phyloP scores from a whole-genome alignment of 768 basidiomycete species.

The Termitomyces sp. region DNA sequence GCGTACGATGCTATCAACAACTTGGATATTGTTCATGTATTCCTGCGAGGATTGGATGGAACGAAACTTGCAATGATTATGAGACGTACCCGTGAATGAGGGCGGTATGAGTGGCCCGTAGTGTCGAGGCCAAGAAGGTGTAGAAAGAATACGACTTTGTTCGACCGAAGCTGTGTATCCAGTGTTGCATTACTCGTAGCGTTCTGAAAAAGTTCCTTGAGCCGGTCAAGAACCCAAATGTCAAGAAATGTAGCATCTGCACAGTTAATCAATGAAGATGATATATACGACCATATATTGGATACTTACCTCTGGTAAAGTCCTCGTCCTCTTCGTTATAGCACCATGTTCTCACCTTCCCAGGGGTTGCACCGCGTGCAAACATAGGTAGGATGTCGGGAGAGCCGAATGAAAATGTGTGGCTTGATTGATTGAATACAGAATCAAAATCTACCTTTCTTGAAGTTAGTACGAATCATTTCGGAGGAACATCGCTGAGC shows the following conservation, averaged over 20 bases:
- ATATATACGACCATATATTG: background rate
- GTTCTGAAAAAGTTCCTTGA: constrained; percentile 59
- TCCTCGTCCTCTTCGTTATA: constrained; percentile 80
- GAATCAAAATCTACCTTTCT: constrained; percentile 76
- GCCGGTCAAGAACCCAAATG: constrained; percentile 72
- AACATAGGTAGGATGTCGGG: constrained; percentile 93
- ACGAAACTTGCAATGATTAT: background rate
- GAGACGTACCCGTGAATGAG: constrained; percentile 61
- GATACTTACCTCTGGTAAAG: constrained; percentile 69
- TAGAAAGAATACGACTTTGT: constrained; percentile 74
- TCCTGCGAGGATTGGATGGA: constrained; percentile 40
- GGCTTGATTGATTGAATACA: constrained; percentile 77
- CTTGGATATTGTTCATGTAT: constrained; percentile 81
- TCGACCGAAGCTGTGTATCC: constrained; percentile 46
- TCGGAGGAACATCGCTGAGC: constrained; percentile 6
- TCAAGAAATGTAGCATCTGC: constrained; percentile 40
- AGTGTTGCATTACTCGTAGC: constrained; percentile 52
- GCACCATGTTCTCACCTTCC: constrained; percentile 70
- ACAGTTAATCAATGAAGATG: background rate
- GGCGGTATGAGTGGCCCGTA: constrained; percentile 83
- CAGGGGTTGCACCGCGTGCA: constrained; percentile 62
- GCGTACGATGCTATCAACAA: constrained; percentile 72
- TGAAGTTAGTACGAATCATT: constrained; percentile 14
- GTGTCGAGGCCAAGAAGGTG: constrained; percentile 85
- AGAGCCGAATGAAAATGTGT: constrained; percentile 81